A percentile compares a stretch with the other conserved stretches of the same genome.
Conservation (phyloP, 208 protist genomes). For the Acanthamoeba rhysodes region DNA sequence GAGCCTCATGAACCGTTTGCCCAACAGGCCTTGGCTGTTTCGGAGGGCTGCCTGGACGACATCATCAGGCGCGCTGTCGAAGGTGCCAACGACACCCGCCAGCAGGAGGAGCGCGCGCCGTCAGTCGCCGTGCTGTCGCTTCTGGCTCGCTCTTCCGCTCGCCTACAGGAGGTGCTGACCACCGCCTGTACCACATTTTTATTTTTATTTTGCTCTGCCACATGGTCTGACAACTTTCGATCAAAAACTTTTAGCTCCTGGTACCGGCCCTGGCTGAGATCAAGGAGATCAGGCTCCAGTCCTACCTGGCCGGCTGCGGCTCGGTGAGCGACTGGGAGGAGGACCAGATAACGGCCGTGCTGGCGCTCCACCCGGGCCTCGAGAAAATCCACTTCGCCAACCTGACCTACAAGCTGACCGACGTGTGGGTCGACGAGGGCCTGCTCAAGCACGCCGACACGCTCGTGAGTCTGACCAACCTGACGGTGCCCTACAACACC, state of each 20-base stretch:
- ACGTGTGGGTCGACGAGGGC: conserved; percentile 43
- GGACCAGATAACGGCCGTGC: neutral
- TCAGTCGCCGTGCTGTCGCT: neutral
- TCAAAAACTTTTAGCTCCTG: neutral
- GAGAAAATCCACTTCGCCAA: neutral
- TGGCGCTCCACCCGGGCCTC: conserved; percentile 9
- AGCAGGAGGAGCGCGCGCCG: neutral
- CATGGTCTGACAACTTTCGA: too few species aligned
- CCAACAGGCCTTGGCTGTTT: neutral
- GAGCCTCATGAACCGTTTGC: too few species aligned
- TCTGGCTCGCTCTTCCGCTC: neutral
- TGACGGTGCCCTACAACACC: conserved; percentile 9
- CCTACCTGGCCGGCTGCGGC: neutral
- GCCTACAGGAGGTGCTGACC: neutral
- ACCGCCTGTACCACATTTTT: neutral
- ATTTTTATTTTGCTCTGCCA: too few species aligned
- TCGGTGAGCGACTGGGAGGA: neutral
- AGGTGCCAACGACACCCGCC: neutral
- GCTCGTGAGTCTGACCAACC: neutral
- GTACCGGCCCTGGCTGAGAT: neutral
- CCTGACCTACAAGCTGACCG: neutral
- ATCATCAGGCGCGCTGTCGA: neutral
- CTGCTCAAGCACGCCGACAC: neutral
- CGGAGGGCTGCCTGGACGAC: neutral
- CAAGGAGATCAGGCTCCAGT: neutral